Evolutionary conservation across 108 stramenopile species (phyloP).

Genomic region (Ochromonas danica): DNA sequence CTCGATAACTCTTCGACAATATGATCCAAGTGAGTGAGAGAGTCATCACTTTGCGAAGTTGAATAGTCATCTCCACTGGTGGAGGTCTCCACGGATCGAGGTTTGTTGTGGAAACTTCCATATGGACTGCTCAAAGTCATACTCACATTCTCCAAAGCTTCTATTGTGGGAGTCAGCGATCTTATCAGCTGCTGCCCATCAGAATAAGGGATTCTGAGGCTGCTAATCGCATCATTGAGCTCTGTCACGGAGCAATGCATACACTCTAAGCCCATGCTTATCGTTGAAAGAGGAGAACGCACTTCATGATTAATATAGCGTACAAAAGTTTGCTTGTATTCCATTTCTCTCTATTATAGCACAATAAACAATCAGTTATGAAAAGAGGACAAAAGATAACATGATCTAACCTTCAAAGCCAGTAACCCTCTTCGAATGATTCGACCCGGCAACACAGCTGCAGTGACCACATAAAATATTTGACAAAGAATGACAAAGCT

Average conservation of each 20-base stretch:
- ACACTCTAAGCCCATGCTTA: background rate
- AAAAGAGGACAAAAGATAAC: too few relatives aligned
- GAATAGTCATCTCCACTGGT: too few relatives aligned
- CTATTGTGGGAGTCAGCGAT: too few relatives aligned
- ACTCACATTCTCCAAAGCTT: too few relatives aligned
- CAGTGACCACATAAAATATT: background rate
- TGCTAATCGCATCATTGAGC: background rate
- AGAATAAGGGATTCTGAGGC: too few relatives aligned
- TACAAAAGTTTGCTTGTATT: background rate
- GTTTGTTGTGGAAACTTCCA: too few relatives aligned
- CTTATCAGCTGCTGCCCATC: too few relatives aligned
- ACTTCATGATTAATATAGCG: slow-evolving; percentile 19
- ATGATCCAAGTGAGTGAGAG: too few relatives aligned
- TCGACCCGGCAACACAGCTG: background rate
- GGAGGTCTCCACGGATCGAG: too few relatives aligned
- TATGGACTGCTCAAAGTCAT: too few relatives aligned
- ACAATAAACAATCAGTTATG: background rate
- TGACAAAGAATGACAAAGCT: background rate
- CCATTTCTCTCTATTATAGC: background rate
- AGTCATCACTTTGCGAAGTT: too few relatives aligned
- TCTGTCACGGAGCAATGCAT: background rate
- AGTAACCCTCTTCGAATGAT: slow-evolving; percentile 3
- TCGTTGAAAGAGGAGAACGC: background rate
- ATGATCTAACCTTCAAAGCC: background rate
- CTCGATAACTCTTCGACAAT: too few relatives aligned